These are phyloP conservation scores for Trichoderma afroharzianum DNA, from an alignment of 2,329 filamentous ascomycete genomes.

Conservation along the genomic window DNA sequence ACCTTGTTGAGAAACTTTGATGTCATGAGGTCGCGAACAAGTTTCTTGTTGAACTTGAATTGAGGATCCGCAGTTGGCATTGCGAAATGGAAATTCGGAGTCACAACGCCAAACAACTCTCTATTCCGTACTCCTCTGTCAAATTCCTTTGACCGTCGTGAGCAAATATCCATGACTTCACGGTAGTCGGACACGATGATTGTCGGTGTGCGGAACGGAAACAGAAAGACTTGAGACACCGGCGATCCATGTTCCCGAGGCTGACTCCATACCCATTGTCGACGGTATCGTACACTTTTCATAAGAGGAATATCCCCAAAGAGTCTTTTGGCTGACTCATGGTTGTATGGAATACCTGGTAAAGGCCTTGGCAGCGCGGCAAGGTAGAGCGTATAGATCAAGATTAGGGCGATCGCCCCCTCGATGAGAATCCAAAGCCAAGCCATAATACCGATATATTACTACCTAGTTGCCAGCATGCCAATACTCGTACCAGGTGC, in stretches of 20 bases:
- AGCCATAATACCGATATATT: neutral
- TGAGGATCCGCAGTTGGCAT: constrained; percentile 32
- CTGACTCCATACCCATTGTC: constrained; percentile 28
- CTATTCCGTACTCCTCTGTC: constrained; percentile 28
- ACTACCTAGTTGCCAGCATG: neutral
- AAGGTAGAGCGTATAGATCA: constrained; percentile 13
- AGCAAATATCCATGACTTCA: constrained; percentile 32
- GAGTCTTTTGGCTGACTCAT: constrained; percentile 19
- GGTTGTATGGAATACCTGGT: constrained; percentile 29
- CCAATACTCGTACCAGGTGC: neutral
- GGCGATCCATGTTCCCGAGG: constrained; percentile 26
- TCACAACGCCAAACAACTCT: constrained; percentile 25
- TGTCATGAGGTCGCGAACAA: constrained; percentile 37
- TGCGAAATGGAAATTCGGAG: constrained; percentile 32
- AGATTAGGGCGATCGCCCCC: neutral
- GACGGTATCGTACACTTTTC: constrained; percentile 21
- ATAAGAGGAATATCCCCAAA: constrained; percentile 25
- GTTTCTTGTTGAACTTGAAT: constrained; percentile 32
- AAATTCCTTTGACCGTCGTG: constrained; percentile 32
- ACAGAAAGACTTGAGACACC: constrained; percentile 34
- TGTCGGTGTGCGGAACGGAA: constrained; percentile 30
- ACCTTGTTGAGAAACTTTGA: constrained; percentile 33
- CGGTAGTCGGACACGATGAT: constrained; percentile 34
- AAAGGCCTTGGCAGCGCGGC: constrained; percentile 23
- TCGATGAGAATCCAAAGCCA: neutral